Conservation (phyloP, 495 filamentous ascomycete genomes). For the Neurospora sublineolata region DNA sequence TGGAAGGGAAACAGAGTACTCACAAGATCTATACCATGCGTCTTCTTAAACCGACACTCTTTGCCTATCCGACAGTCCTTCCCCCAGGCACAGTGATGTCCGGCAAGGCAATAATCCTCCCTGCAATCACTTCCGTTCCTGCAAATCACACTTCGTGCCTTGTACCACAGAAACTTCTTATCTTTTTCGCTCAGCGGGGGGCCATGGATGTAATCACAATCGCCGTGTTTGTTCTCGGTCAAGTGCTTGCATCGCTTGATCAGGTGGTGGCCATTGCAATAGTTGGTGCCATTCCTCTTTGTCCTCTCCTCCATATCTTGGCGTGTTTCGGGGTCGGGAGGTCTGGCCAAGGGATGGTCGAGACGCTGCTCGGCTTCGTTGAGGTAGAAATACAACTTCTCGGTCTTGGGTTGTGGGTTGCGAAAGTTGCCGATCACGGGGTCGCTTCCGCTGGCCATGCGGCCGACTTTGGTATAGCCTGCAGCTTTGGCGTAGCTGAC, state of each 20-base stretch:
- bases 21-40: conserved; percentile 25
- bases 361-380: conserved; percentile 23
- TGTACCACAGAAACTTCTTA: conserved; percentile 12
- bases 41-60: conserved; percentile 17
- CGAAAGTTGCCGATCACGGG: conserved; percentile 14
- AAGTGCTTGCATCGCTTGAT: conserved; percentile 16
- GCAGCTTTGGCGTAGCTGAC: background rate
- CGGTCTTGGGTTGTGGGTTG: conserved; percentile 2
- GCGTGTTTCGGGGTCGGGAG: conserved; percentile 7
- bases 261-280: conserved; percentile 28
- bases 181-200: conserved; percentile 14
- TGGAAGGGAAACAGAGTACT: conserved; percentile 4
- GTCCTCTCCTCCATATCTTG: conserved; percentile 14
- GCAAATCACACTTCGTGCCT: conserved; percentile 20
- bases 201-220: conserved; percentile 25
- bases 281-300: conserved; percentile 15
- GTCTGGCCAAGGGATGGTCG: conserved; percentile 20
- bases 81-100: conserved; percentile 23
- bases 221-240: background rate
- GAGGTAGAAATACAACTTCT: conserved; percentile 12
- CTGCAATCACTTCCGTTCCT: conserved; percentile 10
- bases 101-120: conserved; percentile 19
- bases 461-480: conserved; percentile 12
- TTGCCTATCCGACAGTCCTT: conserved; percentile 5
- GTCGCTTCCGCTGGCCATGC: background rate